A percentile compares a stretch with the other conserved stretches of the same genome.
phyloP scores from a whole-genome alignment of 352 stramenopile genomes.

The Blastocystis sp. region DNA sequence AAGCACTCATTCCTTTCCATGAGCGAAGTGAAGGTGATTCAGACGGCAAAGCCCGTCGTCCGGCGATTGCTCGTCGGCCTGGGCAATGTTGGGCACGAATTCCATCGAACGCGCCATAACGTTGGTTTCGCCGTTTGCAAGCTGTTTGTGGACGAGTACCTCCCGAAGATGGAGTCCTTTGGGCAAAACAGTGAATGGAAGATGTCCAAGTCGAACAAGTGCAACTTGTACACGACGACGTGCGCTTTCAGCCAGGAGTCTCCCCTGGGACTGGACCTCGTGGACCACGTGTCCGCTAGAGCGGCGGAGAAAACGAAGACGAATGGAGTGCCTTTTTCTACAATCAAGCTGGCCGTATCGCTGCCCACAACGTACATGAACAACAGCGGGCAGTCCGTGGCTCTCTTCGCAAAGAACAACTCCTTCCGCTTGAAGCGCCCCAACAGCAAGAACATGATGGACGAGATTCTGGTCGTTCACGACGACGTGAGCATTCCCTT shows the following conservation, averaged over 20 bases:
- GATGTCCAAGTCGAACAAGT: slow-evolving; percentile 49
- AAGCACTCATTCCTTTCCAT: slow-evolving; percentile 9
- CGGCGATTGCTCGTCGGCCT: slow-evolving; percentile 52
- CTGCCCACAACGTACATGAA: slow-evolving; percentile 66
- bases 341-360: slow-evolving; percentile 31
- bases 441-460: slow-evolving; percentile 43
- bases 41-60: slow-evolving; percentile 3
- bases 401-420: slow-evolving; percentile 47
- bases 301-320: slow-evolving; percentile 53
- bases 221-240: slow-evolving; percentile 12
- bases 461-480: slow-evolving; percentile 65
- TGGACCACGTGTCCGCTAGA: slow-evolving; percentile 50
- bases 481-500: slow-evolving; percentile 66
- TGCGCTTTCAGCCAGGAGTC: slow-evolving; percentile 48
- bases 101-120: slow-evolving; percentile 61
- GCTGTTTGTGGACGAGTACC: slow-evolving; percentile 63
- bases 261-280: slow-evolving; percentile 44
- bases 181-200: slow-evolving; percentile 21
- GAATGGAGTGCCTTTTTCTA: slow-evolving; percentile 62
- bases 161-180: slow-evolving; percentile 33
- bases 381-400: slow-evolving; percentile 62
- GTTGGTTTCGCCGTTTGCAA: slow-evolving; percentile 65
- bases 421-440: slow-evolving; percentile 47
- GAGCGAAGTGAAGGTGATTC: neutral
- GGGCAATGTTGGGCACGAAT: slow-evolving; percentile 58